These are phyloP conservation scores for Aspergillus proliferans DNA, from an alignment of 2,329 filamentous ascomycete genomes.

Conservation along the genomic window DNA sequence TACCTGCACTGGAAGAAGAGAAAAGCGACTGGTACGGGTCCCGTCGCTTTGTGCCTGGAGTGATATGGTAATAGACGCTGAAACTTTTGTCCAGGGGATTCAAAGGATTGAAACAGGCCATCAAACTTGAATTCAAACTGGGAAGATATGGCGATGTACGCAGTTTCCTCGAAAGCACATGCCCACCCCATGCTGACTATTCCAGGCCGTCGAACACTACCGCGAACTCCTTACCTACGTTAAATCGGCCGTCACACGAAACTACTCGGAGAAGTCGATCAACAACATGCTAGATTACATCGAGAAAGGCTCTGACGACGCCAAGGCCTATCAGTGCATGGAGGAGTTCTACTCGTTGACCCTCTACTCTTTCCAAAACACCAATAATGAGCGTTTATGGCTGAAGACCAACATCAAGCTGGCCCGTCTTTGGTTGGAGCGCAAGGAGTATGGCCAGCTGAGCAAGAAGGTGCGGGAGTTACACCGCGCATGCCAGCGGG, in stretches of 20 bases:
- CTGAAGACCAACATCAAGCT: slow-evolving; percentile 98
- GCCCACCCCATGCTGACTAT: slow-evolving; percentile 3
- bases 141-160: slow-evolving; percentile 73
- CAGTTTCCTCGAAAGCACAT: not conserved
- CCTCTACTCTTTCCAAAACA: slow-evolving; percentile 89
- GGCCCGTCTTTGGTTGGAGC: slow-evolving; percentile 81
- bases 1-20: slow-evolving; percentile 75
- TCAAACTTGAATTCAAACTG: slow-evolving; percentile 94
- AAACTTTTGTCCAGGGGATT: slow-evolving; percentile 59
- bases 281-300: slow-evolving; percentile 99
- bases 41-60: not conserved
- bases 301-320: slow-evolving; percentile 76
- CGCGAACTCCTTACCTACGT: slow-evolving; percentile 93
- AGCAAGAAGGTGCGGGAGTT: slow-evolving; percentile 80
- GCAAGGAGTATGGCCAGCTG: slow-evolving; percentile 77
- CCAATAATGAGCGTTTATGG: slow-evolving; percentile 95
- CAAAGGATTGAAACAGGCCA: slow-evolving; percentile 95
- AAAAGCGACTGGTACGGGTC: slow-evolving; percentile 77
- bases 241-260: slow-evolving; percentile 91
- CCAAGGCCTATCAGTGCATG: slow-evolving; percentile 72
- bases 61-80: slow-evolving; percentile 14
- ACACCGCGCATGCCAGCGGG: slow-evolving; percentile 78
- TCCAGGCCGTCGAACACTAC: slow-evolving; percentile 83
- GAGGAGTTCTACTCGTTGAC: slow-evolving; percentile 94
- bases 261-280: slow-evolving; percentile 98